A percentile compares a stretch with the other conserved stretches of the same genome.
Conservation (phyloP, 164 flowering plant species). For the Liquidambar formosana region DNA sequence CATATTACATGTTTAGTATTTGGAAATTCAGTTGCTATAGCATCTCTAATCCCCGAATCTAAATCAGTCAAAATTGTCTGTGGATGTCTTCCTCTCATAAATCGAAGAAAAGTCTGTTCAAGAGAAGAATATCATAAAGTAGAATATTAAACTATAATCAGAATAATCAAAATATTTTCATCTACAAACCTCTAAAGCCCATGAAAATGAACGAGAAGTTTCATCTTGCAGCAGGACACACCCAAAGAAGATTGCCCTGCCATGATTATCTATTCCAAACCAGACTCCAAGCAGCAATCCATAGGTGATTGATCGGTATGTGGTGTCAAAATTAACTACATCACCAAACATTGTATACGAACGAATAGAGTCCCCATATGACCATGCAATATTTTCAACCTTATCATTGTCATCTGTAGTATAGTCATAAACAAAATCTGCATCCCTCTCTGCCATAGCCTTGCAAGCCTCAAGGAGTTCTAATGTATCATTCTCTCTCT, state of each 20-base stretch:
- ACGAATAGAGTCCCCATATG: conserved; percentile 47
- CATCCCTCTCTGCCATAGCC: conserved; percentile 41
- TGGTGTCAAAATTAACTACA: conserved; percentile 55
- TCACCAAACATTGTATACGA: conserved; percentile 53
- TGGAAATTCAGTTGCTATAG: conserved; percentile 47
- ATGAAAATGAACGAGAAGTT: conserved; percentile 46
- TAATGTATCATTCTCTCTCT: conserved; percentile 54
- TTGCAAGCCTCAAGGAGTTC: conserved; percentile 69
- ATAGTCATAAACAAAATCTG: conserved; percentile 52
- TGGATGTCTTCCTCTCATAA: conserved; percentile 63
- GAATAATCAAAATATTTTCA: not conserved
- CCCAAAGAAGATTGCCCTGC: conserved; percentile 51
- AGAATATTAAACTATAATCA: not conserved
- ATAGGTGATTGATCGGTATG: conserved; percentile 59
- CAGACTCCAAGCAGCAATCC: conserved; percentile 59
- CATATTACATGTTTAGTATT: conserved; percentile 54
- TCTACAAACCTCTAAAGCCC: conserved; percentile 63
- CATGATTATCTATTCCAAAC: conserved; percentile 70
- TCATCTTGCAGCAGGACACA: conserved; percentile 66
- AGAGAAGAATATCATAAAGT: not conserved
- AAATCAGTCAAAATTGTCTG: conserved; percentile 69
- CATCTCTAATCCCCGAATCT: conserved; percentile 54
- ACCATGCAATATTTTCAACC: conserved; percentile 68
- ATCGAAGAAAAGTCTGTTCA: conserved; percentile 49
- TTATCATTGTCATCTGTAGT: conserved; percentile 52